Conservation (phyloP, 208 protist species). For the Crithidia mellificae region DNA sequence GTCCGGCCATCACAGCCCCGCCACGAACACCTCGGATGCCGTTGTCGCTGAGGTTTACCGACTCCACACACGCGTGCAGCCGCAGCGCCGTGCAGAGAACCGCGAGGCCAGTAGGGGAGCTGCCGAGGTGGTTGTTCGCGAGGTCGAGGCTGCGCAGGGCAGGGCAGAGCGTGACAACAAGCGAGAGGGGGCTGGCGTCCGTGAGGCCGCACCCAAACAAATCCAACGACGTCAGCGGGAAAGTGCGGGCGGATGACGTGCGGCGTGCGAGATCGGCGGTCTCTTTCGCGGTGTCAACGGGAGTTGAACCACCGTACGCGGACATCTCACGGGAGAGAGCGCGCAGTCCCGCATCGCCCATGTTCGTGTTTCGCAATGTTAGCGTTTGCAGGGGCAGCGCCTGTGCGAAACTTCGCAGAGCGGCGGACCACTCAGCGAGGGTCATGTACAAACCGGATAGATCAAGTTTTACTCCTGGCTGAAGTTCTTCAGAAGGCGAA, state of each 20-base stretch:
- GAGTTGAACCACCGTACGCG: neutral
- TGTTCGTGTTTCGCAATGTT: conserved; percentile 15
- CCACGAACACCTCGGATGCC: conserved; percentile 38
- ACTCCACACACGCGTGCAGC: conserved; percentile 38
- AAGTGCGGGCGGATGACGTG: neutral
- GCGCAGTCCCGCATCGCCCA: conserved; percentile 28
- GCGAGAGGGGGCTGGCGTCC: conserved; percentile 40
- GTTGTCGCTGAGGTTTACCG: conserved; percentile 44
- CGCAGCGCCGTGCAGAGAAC: conserved; percentile 38
- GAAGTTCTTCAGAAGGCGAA: neutral
- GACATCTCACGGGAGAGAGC: conserved; percentile 8
- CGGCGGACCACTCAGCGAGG: conserved; percentile 21
- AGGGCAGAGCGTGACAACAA: conserved; percentile 31
- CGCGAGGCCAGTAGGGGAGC: conserved; percentile 23
- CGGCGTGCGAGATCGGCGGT: neutral
- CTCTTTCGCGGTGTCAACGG: neutral
- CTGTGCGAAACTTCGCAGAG: conserved; percentile 13
- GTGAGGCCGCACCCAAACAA: conserved; percentile 33
- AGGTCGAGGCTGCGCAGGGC: conserved; percentile 41
- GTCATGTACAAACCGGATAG: conserved; percentile 19
- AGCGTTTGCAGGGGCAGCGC: conserved; percentile 15
- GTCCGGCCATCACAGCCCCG: conserved; percentile 28
- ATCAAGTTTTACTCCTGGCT: conserved; percentile 8
- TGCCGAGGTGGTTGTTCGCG: conserved; percentile 53
- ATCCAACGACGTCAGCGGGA: conserved; percentile 19